phyloP scores from a whole-genome alignment of 257 asterid genomes.

The Salvia hispanica region DNA sequence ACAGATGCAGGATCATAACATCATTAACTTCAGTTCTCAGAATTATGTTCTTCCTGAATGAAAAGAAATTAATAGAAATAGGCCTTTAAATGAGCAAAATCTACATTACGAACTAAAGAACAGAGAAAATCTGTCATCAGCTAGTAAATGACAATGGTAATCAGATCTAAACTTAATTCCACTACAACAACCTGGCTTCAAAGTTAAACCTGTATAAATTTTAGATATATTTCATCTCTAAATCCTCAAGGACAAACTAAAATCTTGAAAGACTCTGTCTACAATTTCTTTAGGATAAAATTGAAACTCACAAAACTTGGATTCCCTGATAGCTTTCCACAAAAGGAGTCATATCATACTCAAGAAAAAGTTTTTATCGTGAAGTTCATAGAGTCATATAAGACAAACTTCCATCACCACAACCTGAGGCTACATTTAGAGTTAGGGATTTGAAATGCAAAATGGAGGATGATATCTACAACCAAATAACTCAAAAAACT shows the following conservation, averaged over 20 bases:
- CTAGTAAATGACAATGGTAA: constrained; percentile 11
- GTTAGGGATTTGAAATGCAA: neutral
- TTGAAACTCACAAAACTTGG: neutral
- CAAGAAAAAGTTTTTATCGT: neutral
- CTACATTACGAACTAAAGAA: neutral
- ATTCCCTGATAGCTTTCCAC: neutral
- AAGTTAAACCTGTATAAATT: neutral
- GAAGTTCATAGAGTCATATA: neutral
- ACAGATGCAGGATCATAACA: constrained; percentile 4
- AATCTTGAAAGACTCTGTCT: constrained; percentile 1
- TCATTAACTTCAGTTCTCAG: constrained; percentile 5
- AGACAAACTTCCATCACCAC: neutral
- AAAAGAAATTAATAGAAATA: neutral
- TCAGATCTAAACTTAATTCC: neutral
- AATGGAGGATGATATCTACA: too few species aligned
- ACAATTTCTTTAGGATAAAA: neutral
- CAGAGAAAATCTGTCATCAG: constrained; percentile 3
- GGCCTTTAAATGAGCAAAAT: constrained; percentile 4
- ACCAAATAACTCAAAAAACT: neutral
- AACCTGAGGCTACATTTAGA: neutral
- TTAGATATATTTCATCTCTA: neutral
- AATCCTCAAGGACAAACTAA: neutral
- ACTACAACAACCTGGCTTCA: neutral
- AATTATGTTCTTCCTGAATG: constrained; percentile 4
- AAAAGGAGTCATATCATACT: neutral